Percentiles rank a stretch among this genome's conserved stretches.
phyloP scores from a whole-genome alignment of 2,329 filamentous ascomycete species.

The Zymoseptoria brevis region DNA sequence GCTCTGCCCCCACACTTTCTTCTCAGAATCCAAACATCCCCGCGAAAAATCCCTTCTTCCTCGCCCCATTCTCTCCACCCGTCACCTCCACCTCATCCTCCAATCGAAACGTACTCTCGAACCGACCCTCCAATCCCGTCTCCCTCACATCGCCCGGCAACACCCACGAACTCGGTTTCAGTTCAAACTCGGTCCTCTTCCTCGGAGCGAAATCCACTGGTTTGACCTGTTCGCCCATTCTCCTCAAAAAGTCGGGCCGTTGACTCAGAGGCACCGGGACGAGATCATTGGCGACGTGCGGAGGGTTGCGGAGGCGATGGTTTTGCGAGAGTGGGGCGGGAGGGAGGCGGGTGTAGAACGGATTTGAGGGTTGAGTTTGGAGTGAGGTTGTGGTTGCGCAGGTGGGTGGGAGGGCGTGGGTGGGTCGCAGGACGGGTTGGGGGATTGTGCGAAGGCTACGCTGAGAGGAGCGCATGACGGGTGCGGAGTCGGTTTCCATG shows the following conservation, averaged over 20 bases:
- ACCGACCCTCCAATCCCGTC: conserved; percentile 18
- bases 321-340: conserved; percentile 61
- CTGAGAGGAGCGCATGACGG: conserved; percentile 15
- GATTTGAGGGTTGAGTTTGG: conserved; percentile 16
- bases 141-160: conserved; percentile 15
- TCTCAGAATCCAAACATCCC: background rate
- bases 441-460: conserved; percentile 3
- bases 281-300: conserved; percentile 8
- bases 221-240: conserved; percentile 26
- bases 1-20: no score
- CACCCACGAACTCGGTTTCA: conserved; percentile 15
- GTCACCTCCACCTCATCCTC: conserved; percentile 8
- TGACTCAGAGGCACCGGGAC: conserved; percentile 37
- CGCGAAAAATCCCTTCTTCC: background rate
- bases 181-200: conserved; percentile 14
- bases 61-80: background rate
- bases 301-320: conserved; percentile 53
- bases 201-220: conserved; percentile 13
- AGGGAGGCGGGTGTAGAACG: conserved; percentile 65
- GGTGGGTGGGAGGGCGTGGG: conserved; percentile 8
- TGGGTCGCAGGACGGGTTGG: conserved; percentile 15
- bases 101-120: conserved; percentile 12
- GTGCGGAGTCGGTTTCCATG: conserved; percentile 64
- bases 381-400: no score
- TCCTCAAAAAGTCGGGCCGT: conserved; percentile 46